Base-by-base conservation (phyloP, 202 grass and related monocot species). In the Musa balbisiana region DNA sequence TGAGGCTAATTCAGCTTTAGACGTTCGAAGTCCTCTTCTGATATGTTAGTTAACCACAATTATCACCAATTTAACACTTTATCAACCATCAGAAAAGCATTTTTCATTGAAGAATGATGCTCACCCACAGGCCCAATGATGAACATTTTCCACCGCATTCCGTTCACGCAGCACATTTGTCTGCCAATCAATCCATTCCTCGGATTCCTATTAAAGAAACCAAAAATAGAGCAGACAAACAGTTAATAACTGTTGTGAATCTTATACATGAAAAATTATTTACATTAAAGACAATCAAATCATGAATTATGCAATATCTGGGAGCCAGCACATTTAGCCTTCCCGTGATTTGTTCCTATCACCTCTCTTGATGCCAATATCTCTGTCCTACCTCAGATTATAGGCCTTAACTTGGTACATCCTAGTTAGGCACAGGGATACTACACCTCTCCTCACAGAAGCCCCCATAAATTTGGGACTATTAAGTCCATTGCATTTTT, bases 41-140 rank as follows among this genome's bases (percentile, higher is more conserved):
- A 43, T 43, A 43, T 43, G 33, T 43, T 43, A 27, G 3, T 8
- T 2, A 64, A 22, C 8, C 60, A 64, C 10, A 2, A 11, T 64
- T 22, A 64, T 59, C 55, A 59, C 6, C 16, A 59, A n/a, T 60
- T 60, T 60, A 9, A 19, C 2, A 62, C 8, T 62, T 62, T 62
- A 16, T 20, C 19, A 20, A 19, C 19, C 19, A 20, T n/a, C 58
- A 62, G 6, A 64, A 22, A 19, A 51, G 49, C 9, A 50, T 74
- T 23, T 8, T 56, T 24, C 24, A 54, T 56, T 64, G 33, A 17
- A 76, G 56, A 21, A 69, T 8, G 59, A 52, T 27, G 60, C 78
- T 63, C 60, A 80, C 78, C 78, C 78, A 73, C 78, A 80, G 56
- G 69, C 55, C 78, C 78, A 80, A 20, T 14, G 69, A 53, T 63